Conservation (phyloP, 257 asterid species). For the Nicotiana paniculata region DNA sequence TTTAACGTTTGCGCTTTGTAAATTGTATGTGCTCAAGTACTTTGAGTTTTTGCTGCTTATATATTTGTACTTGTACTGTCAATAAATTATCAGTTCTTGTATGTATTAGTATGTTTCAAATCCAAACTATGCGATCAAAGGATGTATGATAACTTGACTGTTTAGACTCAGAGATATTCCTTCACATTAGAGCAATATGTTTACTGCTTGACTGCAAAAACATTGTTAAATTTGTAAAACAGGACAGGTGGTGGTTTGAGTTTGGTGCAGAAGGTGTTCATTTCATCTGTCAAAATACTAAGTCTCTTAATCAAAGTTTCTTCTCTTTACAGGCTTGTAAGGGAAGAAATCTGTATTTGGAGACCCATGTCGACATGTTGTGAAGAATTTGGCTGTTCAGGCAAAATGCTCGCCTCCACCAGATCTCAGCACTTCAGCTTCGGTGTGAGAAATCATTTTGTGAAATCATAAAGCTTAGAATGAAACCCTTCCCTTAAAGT, state of each 20-base stretch:
- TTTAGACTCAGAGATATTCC: neutral
- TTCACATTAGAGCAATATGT: neutral
- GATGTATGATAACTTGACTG: neutral
- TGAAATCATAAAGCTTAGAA: neutral
- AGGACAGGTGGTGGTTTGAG: neutral
- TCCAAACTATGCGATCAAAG: neutral
- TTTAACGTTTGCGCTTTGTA: neutral
- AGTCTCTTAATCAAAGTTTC: neutral
- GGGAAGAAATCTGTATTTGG: constrained; percentile 58
- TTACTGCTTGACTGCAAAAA: neutral
- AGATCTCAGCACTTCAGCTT: constrained; percentile 2
- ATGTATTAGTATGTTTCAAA: neutral
- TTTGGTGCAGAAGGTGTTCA: neutral
- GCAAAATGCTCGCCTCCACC: constrained; percentile 43
- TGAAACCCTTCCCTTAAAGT: neutral
- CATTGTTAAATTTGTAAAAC: neutral
- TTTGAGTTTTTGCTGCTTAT: too few species aligned
- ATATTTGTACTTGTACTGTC: too few species aligned
- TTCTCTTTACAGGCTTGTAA: constrained; percentile 51
- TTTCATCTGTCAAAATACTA: neutral
- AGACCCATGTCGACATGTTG: constrained; percentile 69
- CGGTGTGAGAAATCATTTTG: neutral
- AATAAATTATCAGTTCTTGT: too few species aligned
- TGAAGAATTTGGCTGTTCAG: constrained; percentile 67
- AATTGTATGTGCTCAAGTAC: neutral